phyloP scores from a whole-genome alignment of 495 filamentous ascomycete genomes.

The Neurospora sp. region DNA sequence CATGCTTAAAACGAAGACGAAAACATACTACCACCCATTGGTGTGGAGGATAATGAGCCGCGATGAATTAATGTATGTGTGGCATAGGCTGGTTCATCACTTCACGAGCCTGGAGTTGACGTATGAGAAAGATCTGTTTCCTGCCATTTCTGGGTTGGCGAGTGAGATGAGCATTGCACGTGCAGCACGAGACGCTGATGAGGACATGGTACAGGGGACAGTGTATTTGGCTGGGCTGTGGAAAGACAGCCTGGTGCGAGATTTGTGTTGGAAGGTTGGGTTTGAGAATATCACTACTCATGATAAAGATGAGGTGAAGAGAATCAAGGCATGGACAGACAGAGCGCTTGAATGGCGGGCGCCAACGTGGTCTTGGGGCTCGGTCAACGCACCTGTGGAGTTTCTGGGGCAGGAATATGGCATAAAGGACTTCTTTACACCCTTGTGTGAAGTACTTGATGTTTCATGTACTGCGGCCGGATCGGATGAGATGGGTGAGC shows the following conservation, averaged over 20 bases:
- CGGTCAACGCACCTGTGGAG: neutral
- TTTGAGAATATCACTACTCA: neutral
- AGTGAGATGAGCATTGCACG: neutral
- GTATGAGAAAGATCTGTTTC: conserved; percentile 10
- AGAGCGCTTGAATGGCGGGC: conserved; percentile 8
- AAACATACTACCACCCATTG: neutral
- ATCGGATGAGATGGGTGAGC: conserved; percentile 7
- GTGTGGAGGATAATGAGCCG: neutral
- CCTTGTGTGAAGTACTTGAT: conserved; percentile 3
- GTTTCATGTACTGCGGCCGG: conserved; percentile 1
- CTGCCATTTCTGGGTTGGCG: conserved; percentile 10
- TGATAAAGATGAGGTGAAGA: neutral
- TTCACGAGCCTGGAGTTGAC: conserved; percentile 5
- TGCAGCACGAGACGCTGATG: neutral
- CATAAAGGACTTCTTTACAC: neutral
- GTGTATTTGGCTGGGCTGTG: conserved; percentile 11
- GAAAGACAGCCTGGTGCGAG: neutral
- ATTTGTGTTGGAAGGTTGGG: conserved; percentile 3
- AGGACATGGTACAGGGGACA: neutral
- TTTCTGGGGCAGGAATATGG: neutral
- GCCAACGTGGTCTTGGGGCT: conserved; percentile 17
- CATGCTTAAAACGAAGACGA: too few relatives aligned
- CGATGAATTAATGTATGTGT: neutral
- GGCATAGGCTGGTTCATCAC: conserved; percentile 10
- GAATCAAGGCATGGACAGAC: neutral